A percentile compares a stretch with the other conserved stretches of the same genome.
Conservation (phyloP, 116 monocot species). For the Trichopus zeylanicus region DNA sequence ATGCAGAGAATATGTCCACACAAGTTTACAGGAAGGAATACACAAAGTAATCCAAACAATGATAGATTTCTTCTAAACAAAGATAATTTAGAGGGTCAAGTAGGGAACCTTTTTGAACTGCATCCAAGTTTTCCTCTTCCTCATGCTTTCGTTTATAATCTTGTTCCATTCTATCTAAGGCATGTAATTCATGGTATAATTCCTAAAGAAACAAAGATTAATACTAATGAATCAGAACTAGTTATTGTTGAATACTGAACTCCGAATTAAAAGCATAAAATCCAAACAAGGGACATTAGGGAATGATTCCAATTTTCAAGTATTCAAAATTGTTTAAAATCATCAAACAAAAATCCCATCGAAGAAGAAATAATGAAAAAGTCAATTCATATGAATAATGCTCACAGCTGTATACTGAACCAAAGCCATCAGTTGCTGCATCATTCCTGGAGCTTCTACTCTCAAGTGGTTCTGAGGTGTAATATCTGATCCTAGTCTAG, state of each 20-base stretch:
- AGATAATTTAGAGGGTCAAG: background rate
- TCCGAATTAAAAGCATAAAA: background rate
- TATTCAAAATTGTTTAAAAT: background rate
- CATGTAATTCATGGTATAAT: slow-evolving; percentile 1
- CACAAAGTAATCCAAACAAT: background rate
- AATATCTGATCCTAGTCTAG: slow-evolving; percentile 40
- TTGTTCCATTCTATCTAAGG: background rate
- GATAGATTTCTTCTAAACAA: background rate
- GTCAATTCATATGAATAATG: too few species aligned
- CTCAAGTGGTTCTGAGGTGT: slow-evolving; percentile 33
- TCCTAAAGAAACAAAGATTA: background rate
- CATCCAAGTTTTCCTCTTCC: slow-evolving; percentile 2
- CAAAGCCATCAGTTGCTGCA: slow-evolving; percentile 35
- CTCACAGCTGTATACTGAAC: slow-evolving; percentile 26
- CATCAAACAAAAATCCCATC: background rate
- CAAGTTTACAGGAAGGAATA: too few species aligned
- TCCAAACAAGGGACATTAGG: background rate
- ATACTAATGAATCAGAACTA: background rate
- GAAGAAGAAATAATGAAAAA: too few species aligned
- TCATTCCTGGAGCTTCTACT: slow-evolving; percentile 35
- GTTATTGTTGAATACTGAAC: background rate
- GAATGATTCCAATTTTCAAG: background rate
- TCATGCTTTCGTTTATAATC: background rate
- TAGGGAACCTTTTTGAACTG: slow-evolving; percentile 1
- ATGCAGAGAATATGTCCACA: too few species aligned